Evolutionary conservation across 108 stramenopile genomes (phyloP), one percentile per base, ranked within the genome.

Genomic region (Cyclostephanos tholiformis): DNA sequence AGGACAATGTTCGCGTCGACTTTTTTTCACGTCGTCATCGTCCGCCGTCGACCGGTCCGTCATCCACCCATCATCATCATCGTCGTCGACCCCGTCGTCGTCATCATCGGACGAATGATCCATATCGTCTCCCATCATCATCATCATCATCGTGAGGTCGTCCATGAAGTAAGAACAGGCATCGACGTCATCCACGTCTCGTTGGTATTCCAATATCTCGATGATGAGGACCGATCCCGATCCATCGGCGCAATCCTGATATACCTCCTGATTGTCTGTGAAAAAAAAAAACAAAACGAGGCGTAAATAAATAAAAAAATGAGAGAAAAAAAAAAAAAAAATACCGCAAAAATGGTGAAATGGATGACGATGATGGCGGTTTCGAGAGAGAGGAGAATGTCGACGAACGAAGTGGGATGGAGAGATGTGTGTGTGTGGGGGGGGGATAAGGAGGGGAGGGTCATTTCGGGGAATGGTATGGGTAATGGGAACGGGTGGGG

Each of bases 261-360:
- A 89, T 19, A 88, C 87, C 77, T 93, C 92, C 80, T 93, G 92
- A 60, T 91, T 82, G 65, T 89, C 79, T 77, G 48, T 55, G 48
- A 32, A 19, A 39, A n/a, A 53, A 38, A 52, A 32, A 44, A 49
- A 65, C 3, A 38, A 51, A 38, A 16, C 16, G 11, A 9, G 30
- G 41, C 23, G 26, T 16, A 5, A 13, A 16, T 29, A 2, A 7
- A 35, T 17, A 30, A 60, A 59, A 67, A 16, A 30, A 66, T 0
- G 35, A 71, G 46, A 23, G 41, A 13, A 22, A 12, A 5, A 26
- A 44, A 11, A 16, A n/a, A n/a, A n/a, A n/a, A n/a, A n/a, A n/a
- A n/a, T n/a, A n/a, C n/a, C n/a, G n/a, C n/a, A n/a, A n/a, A n/a
- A n/a, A n/a, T n/a, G n/a, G n/a, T n/a, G n/a, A n/a, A n/a, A n/a